These are phyloP conservation scores for Yarrowia divulgata DNA, from an alignment of 805 yeast genomes.

Conservation along the genomic window DNA sequence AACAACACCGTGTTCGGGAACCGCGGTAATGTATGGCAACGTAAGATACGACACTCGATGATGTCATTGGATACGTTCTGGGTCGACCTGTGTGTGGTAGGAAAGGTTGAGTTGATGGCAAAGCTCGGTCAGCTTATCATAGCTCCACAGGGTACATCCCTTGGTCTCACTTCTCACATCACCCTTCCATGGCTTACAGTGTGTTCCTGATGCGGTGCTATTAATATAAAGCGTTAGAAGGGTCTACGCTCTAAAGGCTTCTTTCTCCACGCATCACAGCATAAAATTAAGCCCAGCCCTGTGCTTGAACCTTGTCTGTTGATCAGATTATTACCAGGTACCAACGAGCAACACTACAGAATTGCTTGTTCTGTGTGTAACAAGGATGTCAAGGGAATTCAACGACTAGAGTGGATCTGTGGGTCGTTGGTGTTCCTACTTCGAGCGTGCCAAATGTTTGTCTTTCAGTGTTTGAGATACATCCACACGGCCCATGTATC, in stretches of 20 bases:
- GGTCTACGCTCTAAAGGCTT: conserved; percentile 1
- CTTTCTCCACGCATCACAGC: conserved; percentile 4
- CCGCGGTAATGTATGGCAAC: background rate
- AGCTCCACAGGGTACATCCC: too few species aligned
- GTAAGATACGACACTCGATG: background rate
- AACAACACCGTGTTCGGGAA: conserved; percentile 19
- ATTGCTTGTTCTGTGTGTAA: background rate
- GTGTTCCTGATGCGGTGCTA: background rate
- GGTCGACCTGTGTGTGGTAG: too few species aligned
- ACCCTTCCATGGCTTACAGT: too few species aligned
- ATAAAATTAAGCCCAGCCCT: background rate
- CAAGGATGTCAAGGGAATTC: too few species aligned
- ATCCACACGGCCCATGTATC: too few species aligned
- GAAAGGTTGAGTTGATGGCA: too few species aligned
- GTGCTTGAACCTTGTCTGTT: background rate
- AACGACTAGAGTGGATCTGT: too few species aligned
- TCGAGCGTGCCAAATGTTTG: too few species aligned
- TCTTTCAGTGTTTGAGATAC: too few species aligned
- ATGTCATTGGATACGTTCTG: background rate
- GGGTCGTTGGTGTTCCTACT: too few species aligned
- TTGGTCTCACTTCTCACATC: too few species aligned
- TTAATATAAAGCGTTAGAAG: background rate
- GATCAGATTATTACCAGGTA: background rate
- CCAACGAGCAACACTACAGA: background rate
- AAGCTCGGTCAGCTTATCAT: too few species aligned